phyloP scores from a whole-genome alignment of 345 rosid genomes.

The Brassica nigra region DNA sequence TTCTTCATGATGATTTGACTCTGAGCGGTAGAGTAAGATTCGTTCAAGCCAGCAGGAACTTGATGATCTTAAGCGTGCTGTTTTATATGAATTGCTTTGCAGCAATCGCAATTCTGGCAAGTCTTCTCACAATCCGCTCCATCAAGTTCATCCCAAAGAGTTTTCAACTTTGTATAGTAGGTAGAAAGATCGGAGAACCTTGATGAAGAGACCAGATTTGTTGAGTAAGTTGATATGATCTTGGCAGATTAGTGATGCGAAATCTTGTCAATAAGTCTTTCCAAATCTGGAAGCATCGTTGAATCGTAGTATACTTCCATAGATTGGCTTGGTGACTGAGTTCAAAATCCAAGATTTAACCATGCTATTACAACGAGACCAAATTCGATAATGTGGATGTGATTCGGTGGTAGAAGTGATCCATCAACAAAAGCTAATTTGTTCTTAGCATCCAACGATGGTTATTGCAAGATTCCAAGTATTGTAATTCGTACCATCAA shows the following conservation, averaged over 20 bases:
- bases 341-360: background rate
- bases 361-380: background rate
- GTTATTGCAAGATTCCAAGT: background rate
- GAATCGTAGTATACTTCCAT: background rate
- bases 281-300: background rate
- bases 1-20: background rate
- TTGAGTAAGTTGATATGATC: background rate
- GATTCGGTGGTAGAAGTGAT: background rate
- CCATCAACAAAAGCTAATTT: background rate
- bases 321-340: background rate
- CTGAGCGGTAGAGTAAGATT: background rate
- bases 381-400: background rate
- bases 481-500: background rate
- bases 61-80: background rate
- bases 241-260: background rate
- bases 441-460: background rate
- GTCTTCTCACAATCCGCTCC: background rate
- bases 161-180: too few relatives aligned
- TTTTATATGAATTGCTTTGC: background rate
- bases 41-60: background rate
- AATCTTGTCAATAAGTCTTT: background rate
- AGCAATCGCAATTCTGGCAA: background rate
- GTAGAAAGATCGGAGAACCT: background rate
- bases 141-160: background rate
- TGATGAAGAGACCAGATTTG: background rate